Base-by-base conservation (phyloP, 2,329 filamentous ascomycete species). In the Verticillium klebahnii region DNA sequence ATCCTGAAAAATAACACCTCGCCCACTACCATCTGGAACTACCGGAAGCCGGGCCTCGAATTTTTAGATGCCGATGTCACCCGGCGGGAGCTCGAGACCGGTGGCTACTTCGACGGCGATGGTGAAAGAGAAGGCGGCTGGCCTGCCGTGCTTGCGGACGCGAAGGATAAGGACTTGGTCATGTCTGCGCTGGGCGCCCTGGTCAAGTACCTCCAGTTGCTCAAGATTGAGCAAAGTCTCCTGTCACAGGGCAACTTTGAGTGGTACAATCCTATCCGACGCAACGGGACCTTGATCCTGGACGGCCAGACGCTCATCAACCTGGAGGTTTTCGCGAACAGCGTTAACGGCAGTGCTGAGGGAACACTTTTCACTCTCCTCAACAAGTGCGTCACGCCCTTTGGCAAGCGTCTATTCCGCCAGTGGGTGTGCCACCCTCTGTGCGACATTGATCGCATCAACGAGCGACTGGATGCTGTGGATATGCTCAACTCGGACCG, bases 391-490 rank as follows among this genome's bases (percentile, higher is more conserved):
- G 89, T 97, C 65, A 98, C 95, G 3, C 94, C 95, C 0, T 99
- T 99, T 71, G 95, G 95, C 62, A 99, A 99, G 77, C 90, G 95
- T 12, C 87, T 97, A 74, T 93, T 99, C 74, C 90, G 93, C 60
- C 93, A 97, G 73, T 99, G 95, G 95, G 90, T 99, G 2, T 98
- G 94, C 70, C 95, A 99, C 74, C 95, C 95, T 2, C 81, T 99
- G 15, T 92, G 93, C 72, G 90, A 97, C 75, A 88, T 91, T 6
- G 78, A 82, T 40, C 93, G 90, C 71, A 97, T 99, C 79, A 97
- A 98, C 69, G 93, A 96, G 66, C 87, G 95, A 6, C 81, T 99
- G 12, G 93, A 99, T 76, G 95, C 95, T 5, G 93, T 99, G 5
- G 95, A 98, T 70, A 88, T 94, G 70, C 80, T 99, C 52, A 97